phyloP scores from a whole-genome alignment of 2,329 filamentous ascomycete species.

The Botrytis squamosa region DNA sequence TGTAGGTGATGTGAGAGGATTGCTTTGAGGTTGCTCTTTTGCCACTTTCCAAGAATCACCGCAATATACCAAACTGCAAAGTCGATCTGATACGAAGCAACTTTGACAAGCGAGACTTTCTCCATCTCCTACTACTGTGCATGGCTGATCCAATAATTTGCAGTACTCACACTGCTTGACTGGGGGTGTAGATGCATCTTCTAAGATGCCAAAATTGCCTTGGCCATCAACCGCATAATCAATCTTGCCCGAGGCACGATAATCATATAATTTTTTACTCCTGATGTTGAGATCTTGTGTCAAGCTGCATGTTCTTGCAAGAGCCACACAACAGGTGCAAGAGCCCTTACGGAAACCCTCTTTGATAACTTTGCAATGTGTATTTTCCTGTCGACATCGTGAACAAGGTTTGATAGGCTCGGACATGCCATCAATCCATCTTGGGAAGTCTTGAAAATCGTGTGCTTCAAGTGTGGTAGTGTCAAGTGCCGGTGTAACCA shows the following conservation, averaged over 20 bases:
- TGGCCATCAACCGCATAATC: not conserved
- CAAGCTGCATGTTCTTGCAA: constrained; percentile 59
- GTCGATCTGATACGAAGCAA: constrained; percentile 27
- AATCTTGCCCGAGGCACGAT: constrained; percentile 12
- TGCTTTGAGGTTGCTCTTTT: constrained; percentile 1
- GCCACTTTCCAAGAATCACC: constrained; percentile 20
- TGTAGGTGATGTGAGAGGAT: constrained; percentile 17
- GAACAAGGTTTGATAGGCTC: constrained; percentile 46
- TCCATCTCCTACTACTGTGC: constrained; percentile 27
- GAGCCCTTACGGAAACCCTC: constrained; percentile 60
- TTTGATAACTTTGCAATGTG: constrained; percentile 59
- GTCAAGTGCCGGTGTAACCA: constrained; percentile 34
- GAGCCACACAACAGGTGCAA: constrained; percentile 61
- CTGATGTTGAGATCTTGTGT: constrained; percentile 37
- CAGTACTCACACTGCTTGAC: constrained; percentile 32
- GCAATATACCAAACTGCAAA: constrained; percentile 27
- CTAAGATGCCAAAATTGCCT: constrained; percentile 6
- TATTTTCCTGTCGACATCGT: constrained; percentile 52
- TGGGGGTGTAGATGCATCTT: not conserved
- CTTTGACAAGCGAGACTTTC: constrained; percentile 26
- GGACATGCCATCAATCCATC: constrained; percentile 37
- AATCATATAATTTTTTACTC: constrained; percentile 7
- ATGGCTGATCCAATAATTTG: constrained; percentile 26
- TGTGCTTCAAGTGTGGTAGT: constrained; percentile 43
- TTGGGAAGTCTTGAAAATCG: constrained; percentile 44